Conservation (phyloP, 345 rosid species). For the Eucalyptus sp. region DNA sequence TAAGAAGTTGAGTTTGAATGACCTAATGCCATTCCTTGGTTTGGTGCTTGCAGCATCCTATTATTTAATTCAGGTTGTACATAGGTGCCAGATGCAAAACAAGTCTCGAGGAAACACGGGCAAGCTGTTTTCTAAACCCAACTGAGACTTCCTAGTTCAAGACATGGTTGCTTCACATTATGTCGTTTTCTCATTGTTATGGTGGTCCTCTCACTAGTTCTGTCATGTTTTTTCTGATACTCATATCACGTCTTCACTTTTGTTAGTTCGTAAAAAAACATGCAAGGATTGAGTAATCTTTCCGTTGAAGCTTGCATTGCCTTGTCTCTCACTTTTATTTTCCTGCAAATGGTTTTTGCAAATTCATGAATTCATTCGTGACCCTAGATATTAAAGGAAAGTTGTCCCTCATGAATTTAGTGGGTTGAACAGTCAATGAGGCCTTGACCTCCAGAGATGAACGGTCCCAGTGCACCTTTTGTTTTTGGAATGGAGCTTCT, state of each 20-base stretch:
- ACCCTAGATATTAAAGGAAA: no score
- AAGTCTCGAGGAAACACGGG: rapidly evolving
- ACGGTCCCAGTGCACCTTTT: not conserved
- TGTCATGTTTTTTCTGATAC: rapidly evolving
- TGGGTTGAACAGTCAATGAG: not conserved
- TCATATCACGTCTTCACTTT: not conserved
- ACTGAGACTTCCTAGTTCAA: not conserved
- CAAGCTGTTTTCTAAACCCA: no score
- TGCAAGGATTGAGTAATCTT: not conserved
- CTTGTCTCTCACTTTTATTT: not conserved
- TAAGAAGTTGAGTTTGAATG: no score
- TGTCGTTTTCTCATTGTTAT: not conserved
- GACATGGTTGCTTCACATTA: rapidly evolving
- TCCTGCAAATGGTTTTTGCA: not conserved
- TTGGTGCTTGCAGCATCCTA: no score
- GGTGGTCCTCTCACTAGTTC: rapidly evolving
- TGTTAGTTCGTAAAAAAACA: rapidly evolving
- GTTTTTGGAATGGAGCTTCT: not conserved
- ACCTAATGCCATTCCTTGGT: no score
- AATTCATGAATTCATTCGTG: rapidly evolving
- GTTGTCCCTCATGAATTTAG: not conserved
- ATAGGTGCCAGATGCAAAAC: no score
- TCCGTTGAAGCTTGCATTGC: rapidly evolving
- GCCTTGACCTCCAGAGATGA: not conserved
- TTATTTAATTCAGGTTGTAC: rapidly evolving